A percentile compares a stretch with the other conserved stretches of the same genome.
These are phyloP conservation scores for Blastomyces parvus DNA, from an alignment of 2,329 filamentous ascomycete species.

Conservation along the genomic window DNA sequence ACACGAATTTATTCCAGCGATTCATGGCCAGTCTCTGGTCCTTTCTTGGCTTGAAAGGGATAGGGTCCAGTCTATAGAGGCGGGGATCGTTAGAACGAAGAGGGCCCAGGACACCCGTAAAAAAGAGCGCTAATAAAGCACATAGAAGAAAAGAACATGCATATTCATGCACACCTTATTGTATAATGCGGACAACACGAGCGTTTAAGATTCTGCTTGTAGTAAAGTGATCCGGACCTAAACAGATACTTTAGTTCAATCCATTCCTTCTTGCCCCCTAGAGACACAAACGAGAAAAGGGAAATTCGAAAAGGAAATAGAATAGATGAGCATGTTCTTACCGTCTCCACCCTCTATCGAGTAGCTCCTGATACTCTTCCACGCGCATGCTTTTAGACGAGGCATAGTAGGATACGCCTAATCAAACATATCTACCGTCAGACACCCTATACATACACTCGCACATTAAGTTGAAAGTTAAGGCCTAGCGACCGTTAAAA, in stretches of 20 bases:
- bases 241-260: constrained; percentile 11
- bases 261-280: background rate
- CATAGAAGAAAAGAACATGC: background rate
- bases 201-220: constrained; percentile 51
- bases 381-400: constrained; percentile 36
- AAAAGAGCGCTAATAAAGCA: background rate
- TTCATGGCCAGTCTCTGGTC: constrained; percentile 42
- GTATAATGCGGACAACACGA: constrained; percentile 83
- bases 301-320: constrained; percentile 3
- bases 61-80: constrained; percentile 31
- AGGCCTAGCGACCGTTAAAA: constrained; percentile 18
- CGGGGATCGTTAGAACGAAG: background rate
- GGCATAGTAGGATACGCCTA: constrained; percentile 40
- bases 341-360: constrained; percentile 43
- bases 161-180: constrained; percentile 29
- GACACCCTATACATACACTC: background rate
- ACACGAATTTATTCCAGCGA: constrained; percentile 40
- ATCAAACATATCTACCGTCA: background rate
- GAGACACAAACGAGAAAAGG: constrained; percentile 1
- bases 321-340: constrained; percentile 17
- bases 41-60: constrained; percentile 35
- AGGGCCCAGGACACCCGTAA: background rate
- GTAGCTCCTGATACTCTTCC: constrained; percentile 39
- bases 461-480: background rate
- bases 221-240: constrained; percentile 42